Evolutionary conservation across 805 yeast species (phyloP).

Genomic region (Monosporozyma aerobia): DNA sequence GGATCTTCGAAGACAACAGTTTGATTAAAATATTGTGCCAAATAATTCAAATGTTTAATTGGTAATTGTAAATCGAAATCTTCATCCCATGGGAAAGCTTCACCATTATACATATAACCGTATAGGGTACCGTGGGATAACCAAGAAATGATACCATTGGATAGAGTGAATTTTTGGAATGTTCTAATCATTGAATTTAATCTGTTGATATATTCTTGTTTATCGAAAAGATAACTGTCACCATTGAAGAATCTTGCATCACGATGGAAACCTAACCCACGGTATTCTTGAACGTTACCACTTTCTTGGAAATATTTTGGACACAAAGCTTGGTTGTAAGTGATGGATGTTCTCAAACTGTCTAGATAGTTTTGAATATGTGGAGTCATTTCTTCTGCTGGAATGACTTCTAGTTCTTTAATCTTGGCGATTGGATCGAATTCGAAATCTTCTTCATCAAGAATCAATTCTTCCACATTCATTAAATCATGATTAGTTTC

Average conservation of each 20-base stretch:
- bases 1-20: slow-evolving; percentile 40
- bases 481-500: slow-evolving; percentile 8
- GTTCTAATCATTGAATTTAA: slow-evolving; percentile 42
- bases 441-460: slow-evolving; percentile 18
- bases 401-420: slow-evolving; percentile 16
- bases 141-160: slow-evolving; percentile 45
- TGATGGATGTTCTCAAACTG: slow-evolving; percentile 29
- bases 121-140: slow-evolving; percentile 57
- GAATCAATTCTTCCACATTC: slow-evolving; percentile 9
- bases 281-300: background rate
- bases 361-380: slow-evolving; percentile 28
- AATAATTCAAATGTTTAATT: slow-evolving; percentile 34
- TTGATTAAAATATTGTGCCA: slow-evolving; percentile 36
- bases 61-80: slow-evolving; percentile 62
- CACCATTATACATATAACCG: slow-evolving; percentile 59
- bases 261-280: slow-evolving; percentile 34
- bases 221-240: slow-evolving; percentile 23
- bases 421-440: slow-evolving; percentile 22
- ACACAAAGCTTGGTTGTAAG: slow-evolving; percentile 25
- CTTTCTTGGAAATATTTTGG: slow-evolving; percentile 33
- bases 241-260: slow-evolving; percentile 56
- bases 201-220: slow-evolving; percentile 6
- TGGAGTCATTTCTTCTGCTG: slow-evolving; percentile 8
- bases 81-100: slow-evolving; percentile 56
- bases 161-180: slow-evolving; percentile 40